These are phyloP conservation scores for Chlamydomonas incerta DNA, from an alignment of 139 green algal species.

Conservation along the genomic window DNA sequence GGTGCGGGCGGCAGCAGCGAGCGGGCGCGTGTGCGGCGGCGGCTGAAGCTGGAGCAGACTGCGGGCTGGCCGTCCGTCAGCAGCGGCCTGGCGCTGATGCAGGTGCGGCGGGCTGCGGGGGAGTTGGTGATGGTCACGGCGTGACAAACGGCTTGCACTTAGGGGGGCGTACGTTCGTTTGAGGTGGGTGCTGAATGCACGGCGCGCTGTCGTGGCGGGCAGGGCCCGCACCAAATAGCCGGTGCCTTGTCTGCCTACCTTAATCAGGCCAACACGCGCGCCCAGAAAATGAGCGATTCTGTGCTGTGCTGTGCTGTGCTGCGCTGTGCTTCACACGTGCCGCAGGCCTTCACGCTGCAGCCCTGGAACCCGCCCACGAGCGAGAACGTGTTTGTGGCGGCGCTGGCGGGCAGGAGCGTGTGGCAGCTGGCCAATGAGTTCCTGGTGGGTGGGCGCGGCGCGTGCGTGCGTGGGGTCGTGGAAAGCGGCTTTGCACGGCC, in stretches of 20 bases:
- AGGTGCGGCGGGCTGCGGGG: neutral
- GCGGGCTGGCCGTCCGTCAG: constrained; percentile 17
- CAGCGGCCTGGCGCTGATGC: constrained; percentile 37
- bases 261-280: too few relatives aligned
- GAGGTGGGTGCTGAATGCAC: too few relatives aligned
- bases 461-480: neutral
- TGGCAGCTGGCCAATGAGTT: constrained; percentile 41
- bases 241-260: too few relatives aligned
- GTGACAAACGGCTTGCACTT: too few relatives aligned
- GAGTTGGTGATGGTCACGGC: neutral
- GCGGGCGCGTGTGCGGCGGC: constrained; percentile 12
- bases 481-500: too few relatives aligned
- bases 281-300: too few relatives aligned
- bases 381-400: neutral
- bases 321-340: too few relatives aligned
- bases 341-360: constrained; percentile 42
- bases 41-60: constrained; percentile 14
- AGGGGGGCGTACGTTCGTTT: too few relatives aligned
- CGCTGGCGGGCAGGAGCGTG: neutral
- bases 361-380: constrained; percentile 35
- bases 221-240: too few relatives aligned
- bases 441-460: neutral
- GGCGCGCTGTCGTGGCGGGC: too few relatives aligned
- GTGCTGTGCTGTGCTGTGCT: too few relatives aligned
- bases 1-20: neutral